Evolutionary conservation across 768 basidiomycete genomes (phyloP), one percentile per base, ranked within the genome.

Genomic region (Suillus plorans): DNA sequence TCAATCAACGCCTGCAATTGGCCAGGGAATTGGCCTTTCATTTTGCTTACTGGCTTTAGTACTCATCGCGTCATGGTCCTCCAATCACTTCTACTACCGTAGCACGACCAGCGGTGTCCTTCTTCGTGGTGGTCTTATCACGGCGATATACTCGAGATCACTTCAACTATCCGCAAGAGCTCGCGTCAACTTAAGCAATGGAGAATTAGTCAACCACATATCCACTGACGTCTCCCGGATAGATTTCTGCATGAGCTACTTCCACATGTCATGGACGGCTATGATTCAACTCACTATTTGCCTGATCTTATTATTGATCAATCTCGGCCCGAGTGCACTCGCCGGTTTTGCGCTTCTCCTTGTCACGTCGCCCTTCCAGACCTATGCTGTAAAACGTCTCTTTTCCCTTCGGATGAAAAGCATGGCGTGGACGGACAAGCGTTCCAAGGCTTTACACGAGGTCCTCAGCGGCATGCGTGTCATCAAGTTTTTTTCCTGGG

Each of bases 401-500:
- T 67, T 72, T 73, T 75, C 76, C 8, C 73, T 90, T 61, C 84
- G 96, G 14, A 79, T 81, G 64, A 90, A 89, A 72, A 86, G 87
- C 60, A 95, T 96, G 92, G 74, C 76, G 1, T 97, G 91, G 91
- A 97, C 91, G 6, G 96, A 99, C 72, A 92, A 91, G 72, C 86
- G 96, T 12, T 91, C 91, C 16, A 95, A 94, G 71, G 78, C 95
- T 5, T 83, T 97, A 13, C 95, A 96, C 73, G 96, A 99, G 73
- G 82, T 99, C 1, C 78, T 97, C 0, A 88, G 89, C 16, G 92
- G 92, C 1, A 95, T 97, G 86, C 90, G 92, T 68, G 85, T 97
- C 66, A 91, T 97, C 82, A 97, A 97, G 76, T 89, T 90, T 74
- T 96, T 96, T 75, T 88, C 91, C 6, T 95, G 93, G 93, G 93